These are phyloP conservation scores for Hanseniaspora lachancei DNA, from an alignment of 805 yeast species.

Conservation along the genomic window DNA sequence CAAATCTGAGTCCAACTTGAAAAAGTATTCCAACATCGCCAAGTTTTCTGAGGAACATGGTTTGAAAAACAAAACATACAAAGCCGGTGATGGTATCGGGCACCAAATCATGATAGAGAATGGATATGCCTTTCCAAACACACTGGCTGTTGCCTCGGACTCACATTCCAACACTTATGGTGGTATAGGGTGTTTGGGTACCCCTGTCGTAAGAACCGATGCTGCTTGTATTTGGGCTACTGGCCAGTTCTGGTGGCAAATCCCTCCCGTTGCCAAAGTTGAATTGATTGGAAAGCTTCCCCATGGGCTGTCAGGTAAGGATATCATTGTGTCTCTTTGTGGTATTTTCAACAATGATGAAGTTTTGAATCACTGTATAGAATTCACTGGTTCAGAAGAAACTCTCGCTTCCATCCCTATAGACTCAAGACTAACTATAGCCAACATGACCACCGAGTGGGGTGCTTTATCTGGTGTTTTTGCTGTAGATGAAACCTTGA, in stretches of 20 bases:
- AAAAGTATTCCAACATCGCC: conserved; percentile 79
- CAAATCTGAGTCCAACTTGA: conserved; percentile 73
- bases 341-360: conserved; percentile 87
- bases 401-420: conserved; percentile 56
- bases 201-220: conserved; percentile 96
- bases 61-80: conserved; percentile 66
- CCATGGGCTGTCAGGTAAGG: conserved; percentile 85
- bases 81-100: conserved; percentile 98
- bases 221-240: conserved; percentile 99
- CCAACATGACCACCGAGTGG: conserved; percentile 98
- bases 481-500: conserved; percentile 78
- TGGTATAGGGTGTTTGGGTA: conserved; percentile 89
- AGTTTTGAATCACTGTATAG: conserved; percentile 86
- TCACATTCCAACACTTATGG: conserved; percentile 97
- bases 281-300: conserved; percentile 74
- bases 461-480: conserved; percentile 94
- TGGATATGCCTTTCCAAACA: conserved; percentile 93
- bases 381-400: conserved; percentile 80
- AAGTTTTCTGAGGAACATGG: conserved; percentile 82
- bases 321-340: conserved; percentile 90
- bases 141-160: conserved; percentile 90
- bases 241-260: conserved; percentile 99
- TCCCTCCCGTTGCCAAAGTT: conserved; percentile 95
- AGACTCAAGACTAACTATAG: conserved; percentile 81
- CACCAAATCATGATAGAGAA: conserved; percentile 98